Conservation (phyloP, 305 asterid species). For the Plantago coronopus region DNA sequence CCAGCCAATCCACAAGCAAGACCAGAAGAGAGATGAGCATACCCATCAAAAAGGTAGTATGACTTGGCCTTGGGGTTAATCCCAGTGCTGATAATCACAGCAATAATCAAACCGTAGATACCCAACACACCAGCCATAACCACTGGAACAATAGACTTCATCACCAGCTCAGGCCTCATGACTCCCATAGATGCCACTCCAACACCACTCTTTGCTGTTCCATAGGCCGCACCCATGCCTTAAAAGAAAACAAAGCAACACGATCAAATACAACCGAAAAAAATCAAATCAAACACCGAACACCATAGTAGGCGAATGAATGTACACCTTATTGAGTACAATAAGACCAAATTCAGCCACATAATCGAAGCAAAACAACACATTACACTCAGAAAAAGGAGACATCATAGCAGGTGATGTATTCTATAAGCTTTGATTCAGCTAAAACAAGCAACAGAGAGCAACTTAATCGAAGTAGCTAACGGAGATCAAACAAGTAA, state of each 20-base stretch:
- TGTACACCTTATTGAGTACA: too few relatives aligned
- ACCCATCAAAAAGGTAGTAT: slow-evolving; percentile 60
- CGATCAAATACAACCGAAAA: background rate
- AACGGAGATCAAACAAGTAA: too few relatives aligned
- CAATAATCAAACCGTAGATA: slow-evolving; percentile 64
- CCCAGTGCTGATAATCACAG: slow-evolving; percentile 73
- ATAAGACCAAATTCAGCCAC: too few relatives aligned
- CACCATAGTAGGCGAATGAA: too few relatives aligned
- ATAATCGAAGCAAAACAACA: too few relatives aligned
- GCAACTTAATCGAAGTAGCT: too few relatives aligned
- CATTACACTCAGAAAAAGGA: too few relatives aligned
- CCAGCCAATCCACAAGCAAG: slow-evolving; percentile 67
- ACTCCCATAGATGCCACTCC: slow-evolving; percentile 83
- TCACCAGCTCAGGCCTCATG: slow-evolving; percentile 75
- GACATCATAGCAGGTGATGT: too few relatives aligned
- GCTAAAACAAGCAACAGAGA: background rate
- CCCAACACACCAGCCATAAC: slow-evolving; percentile 86
- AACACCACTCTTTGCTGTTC: slow-evolving; percentile 68
- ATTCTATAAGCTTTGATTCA: too few relatives aligned
- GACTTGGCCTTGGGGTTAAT: slow-evolving; percentile 66
- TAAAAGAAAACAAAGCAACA: background rate
- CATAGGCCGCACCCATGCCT: slow-evolving; percentile 77
- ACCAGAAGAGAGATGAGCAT: slow-evolving; percentile 68
- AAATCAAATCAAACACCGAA: too few relatives aligned
- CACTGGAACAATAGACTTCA: slow-evolving; percentile 71